A percentile compares a stretch with the other conserved stretches of the same genome.
Conservation (phyloP, 1,284 basidiomycete species). For the Puccinia coronata region DNA sequence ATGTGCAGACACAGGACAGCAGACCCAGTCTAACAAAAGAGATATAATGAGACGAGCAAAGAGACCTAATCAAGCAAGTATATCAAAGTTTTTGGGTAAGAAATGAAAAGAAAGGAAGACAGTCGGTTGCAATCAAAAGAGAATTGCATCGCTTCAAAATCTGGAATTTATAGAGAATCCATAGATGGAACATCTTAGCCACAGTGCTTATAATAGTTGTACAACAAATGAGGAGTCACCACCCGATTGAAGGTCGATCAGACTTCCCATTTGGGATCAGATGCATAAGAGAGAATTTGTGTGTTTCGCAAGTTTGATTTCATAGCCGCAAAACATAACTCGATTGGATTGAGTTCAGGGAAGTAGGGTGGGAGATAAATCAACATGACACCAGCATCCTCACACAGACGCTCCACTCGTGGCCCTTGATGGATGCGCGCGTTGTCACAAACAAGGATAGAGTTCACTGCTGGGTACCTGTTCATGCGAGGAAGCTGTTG, state of each 20-base stretch:
- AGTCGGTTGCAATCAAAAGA: neutral
- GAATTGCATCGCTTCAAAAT: no score
- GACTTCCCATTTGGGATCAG: neutral
- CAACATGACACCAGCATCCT: neutral
- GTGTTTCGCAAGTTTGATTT: neutral
- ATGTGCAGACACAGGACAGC: no score
- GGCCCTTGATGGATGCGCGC: neutral
- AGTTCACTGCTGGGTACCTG: neutral
- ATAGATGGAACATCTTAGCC: neutral
- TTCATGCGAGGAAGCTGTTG: neutral
- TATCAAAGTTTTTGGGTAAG: no score
- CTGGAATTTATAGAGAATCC: no score
- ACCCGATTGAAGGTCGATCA: neutral
- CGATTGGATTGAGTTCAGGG: conserved; percentile 38
- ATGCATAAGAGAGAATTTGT: neutral
- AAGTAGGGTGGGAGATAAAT: conserved; percentile 24
- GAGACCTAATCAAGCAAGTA: no score
- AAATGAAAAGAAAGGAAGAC: no score
- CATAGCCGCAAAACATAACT: conserved; percentile 14
- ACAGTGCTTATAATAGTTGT: neutral
- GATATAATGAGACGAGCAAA: no score
- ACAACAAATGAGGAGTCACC: neutral
- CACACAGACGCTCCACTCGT: neutral
- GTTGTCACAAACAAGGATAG: neutral
- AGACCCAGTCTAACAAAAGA: no score